Base-by-base conservation (phyloP, 306 rosid genomes). In the Rosa rugosa region DNA sequence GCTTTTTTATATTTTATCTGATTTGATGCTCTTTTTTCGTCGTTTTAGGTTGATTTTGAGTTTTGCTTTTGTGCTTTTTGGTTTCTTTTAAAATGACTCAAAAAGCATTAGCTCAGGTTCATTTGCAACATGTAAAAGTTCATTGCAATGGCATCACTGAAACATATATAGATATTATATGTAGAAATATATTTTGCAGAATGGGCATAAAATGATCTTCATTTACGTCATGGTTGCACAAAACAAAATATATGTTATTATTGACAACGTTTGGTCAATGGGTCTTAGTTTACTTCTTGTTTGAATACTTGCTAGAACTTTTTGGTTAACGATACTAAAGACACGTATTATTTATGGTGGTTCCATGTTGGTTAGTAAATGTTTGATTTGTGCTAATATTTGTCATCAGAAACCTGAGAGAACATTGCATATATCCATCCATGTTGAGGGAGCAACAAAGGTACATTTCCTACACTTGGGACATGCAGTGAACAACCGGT, bases 391-490 rank as follows among this genome's bases (percentile, higher is more conserved):
- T 78, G 27, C 41, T 83, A 40, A 69, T 59, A 78, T 76, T 70
- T 87, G 79, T 71, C 81, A 86, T 34, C 92, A 94, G 99, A 94
- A 91, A 81, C 92, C 91, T 27, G 92, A 85, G 90, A 89, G 99
- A 85, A 92, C 86, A 65, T 91, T 94, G 84, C 86, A 78, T 71
- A 76, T 94, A 71, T 87, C 97, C 22, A 91, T 94, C 76, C 89
- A 88, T 86, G 97, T 97, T 22, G 99, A 94, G 80, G 99, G 97
- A 80, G 95, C 99, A 80, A 94, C 92, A 38, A 94, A 94, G 97
- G 99, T 92, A 79, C 69, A 75, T 71, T 72, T 67, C 72, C 76
- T 60, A 59, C 79, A n/a, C 67, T 82, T 77, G 41, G 77, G 42
- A 31, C 65, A 71, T 80, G 38, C 73, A 40, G 22, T 50, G 11